Evolutionary conservation across 179 eudicot species (phyloP).

Genomic region (Beta lomatogona): DNA sequence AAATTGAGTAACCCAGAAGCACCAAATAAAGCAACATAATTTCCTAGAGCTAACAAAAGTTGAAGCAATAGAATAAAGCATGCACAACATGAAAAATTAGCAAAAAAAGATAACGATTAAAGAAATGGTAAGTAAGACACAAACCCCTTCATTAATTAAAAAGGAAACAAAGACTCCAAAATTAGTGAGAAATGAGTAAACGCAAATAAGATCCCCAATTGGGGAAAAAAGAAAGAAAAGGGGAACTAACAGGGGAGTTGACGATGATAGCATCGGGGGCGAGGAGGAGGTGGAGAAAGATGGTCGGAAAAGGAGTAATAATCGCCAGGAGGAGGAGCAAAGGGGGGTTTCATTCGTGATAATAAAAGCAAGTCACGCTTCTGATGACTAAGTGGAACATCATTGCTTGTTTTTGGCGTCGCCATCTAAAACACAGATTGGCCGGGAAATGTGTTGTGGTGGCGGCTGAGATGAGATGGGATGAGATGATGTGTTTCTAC

Average conservation of each 20-base stretch:
- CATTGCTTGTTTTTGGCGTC: too few relatives aligned
- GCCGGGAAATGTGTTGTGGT: too few relatives aligned
- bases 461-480: not conserved
- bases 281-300: constrained; percentile 31
- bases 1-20: too few relatives aligned
- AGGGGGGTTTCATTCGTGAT: constrained; percentile 54
- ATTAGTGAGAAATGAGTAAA: not conserved
- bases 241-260: constrained; percentile 52
- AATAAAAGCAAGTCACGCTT: not conserved
- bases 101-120: too few relatives aligned
- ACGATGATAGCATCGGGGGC: constrained; percentile 56
- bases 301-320: constrained; percentile 61
- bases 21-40: too few relatives aligned
- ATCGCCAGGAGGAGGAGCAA: constrained; percentile 40
- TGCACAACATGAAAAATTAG: too few relatives aligned
- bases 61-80: too few relatives aligned
- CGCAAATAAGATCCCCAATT: constrained; percentile 8
- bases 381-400: not conserved
- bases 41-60: too few relatives aligned
- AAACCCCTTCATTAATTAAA: constrained; percentile 1
- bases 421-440: too few relatives aligned
- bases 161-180: not conserved
- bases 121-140: not conserved
- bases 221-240: not conserved
- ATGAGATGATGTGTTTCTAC: not conserved